phyloP scores from a whole-genome alignment of 192 early-diverging fungal genomes.

The Paraglomus brasilianum region DNA sequence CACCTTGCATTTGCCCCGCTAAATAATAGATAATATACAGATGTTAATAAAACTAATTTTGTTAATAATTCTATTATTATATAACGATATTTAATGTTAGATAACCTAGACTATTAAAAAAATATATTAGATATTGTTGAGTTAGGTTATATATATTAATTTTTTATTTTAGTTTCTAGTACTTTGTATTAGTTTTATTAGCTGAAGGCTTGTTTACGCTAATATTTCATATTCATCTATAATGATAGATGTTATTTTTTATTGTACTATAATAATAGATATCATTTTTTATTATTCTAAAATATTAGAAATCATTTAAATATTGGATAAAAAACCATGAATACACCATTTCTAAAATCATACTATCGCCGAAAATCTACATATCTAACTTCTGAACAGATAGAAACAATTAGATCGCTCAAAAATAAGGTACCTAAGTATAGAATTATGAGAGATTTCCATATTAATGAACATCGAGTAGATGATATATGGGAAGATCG shows the following conservation, averaged over 20 bases:
- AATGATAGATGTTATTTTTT: conserved; percentile 22
- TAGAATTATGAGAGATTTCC: conserved; percentile 27
- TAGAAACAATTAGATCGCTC: conserved; percentile 24
- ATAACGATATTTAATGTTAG: conserved; percentile 23
- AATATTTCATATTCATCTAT: conserved; percentile 20
- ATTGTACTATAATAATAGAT: conserved; percentile 20
- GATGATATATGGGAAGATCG: conserved; percentile 20
- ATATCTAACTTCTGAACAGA: conserved; percentile 21
- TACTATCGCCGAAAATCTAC: conserved; percentile 19
- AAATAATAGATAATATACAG: not conserved
- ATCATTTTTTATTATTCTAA: conserved; percentile 23
- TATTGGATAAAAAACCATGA: conserved; percentile 1
- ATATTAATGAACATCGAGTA: conserved; percentile 25
- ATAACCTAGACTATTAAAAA: conserved; percentile 21
- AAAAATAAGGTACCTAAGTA: conserved; percentile 25
- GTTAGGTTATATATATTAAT: not conserved
- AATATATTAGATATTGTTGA: conserved; percentile 17
- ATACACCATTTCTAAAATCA: conserved; percentile 23
- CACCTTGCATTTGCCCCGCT: not conserved
- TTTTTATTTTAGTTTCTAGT: not conserved
- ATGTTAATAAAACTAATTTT: too few relatives aligned
- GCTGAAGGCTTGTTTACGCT: not conserved
- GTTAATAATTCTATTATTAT: conserved; percentile 20
- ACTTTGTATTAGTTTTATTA: not conserved
- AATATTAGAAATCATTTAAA: conserved; percentile 13